phyloP scores from a whole-genome alignment of 2,329 filamentous ascomycete species.

The Penicillium concentricum region DNA sequence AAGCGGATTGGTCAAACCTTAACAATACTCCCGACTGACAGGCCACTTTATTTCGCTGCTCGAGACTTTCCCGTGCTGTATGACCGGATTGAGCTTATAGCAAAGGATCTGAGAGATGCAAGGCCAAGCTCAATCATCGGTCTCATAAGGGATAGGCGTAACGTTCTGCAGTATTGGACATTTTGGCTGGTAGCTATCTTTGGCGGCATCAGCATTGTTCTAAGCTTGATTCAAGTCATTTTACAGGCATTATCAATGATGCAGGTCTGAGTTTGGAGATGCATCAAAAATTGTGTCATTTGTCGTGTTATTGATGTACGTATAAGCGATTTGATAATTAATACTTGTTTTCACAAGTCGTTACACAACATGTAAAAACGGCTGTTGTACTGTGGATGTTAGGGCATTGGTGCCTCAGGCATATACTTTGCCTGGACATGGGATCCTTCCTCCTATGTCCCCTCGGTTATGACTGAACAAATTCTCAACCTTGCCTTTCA shows the following conservation, averaged over 20 bases:
- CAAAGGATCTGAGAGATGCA: not conserved
- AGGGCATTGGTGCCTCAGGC: too few species aligned
- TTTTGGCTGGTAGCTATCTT: not conserved
- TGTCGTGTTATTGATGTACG: too few species aligned
- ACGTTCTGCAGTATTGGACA: not conserved
- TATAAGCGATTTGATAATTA: too few species aligned
- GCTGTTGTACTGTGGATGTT: too few species aligned
- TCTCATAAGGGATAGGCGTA: not conserved
- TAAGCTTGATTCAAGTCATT: not conserved
- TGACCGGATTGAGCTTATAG: not conserved
- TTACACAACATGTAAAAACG: too few species aligned
- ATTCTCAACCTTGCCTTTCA: too few species aligned
- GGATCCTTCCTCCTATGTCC: too few species aligned
- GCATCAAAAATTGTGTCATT: too few species aligned
- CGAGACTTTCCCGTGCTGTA: not conserved
- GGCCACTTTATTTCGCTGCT: not conserved
- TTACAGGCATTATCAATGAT: not conserved
- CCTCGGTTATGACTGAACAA: too few species aligned
- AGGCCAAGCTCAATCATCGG: not conserved
- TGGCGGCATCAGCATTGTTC: not conserved
- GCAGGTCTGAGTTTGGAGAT: too few species aligned
- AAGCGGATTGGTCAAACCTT: not conserved
- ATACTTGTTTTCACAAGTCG: too few species aligned
- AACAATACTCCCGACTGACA: not conserved
- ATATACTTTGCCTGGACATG: too few species aligned